Evolutionary conservation across 768 basidiomycete species (phyloP), one percentile per base, ranked within the genome.

Genomic region (Hebeloma cylindrosporum): DNA sequence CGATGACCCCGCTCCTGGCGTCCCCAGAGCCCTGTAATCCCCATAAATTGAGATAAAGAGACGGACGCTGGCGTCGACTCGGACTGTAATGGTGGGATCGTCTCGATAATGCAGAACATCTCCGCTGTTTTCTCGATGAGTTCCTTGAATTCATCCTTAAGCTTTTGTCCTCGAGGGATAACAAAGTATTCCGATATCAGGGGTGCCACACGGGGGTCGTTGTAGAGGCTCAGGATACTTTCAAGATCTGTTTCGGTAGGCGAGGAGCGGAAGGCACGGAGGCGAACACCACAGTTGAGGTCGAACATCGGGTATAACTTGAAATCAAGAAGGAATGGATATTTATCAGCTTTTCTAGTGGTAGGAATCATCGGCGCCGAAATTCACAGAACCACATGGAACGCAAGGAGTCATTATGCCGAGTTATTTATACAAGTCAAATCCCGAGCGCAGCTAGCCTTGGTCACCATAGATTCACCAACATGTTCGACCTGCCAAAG

Each of bases 11-110:
- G 43, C 23, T 53, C 48, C 3, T 25, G 28, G 14, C 20, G 20
- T 9, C 16, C 44, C 52, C 52, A 53, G 5, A 53, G 22, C 8
- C 40, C 52, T n/a, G 48, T 50, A n/a, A 53, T 33, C 2, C 48
- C 52, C 6, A 53, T 31, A 22, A 50, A 53, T 16, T 36, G 25
- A 9, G 48, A 41, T 18, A 23, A 18, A 3, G 7, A n/a, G 22
- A 5, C 14, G 10, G 14, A 7, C 3, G 18, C 4, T 9, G 22
- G 20, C 25, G 22, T 22, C 20, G 9, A 13, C 13, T 27, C 1
- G 8, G 16, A 7, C 32, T 10, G 11, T 14, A 11, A 10, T 22
- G 16, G 43, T n/a, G 5, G 3, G 4, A 16, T 14, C 28, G 11
- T 29, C 5, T 34, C 33, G 14, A 25, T 28, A 17, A 34, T 23